Percentiles rank a stretch among this genome's conserved stretches.
phyloP scores from a whole-genome alignment of 768 basidiomycete species.

The Coprinopsis cinerea region DNA sequence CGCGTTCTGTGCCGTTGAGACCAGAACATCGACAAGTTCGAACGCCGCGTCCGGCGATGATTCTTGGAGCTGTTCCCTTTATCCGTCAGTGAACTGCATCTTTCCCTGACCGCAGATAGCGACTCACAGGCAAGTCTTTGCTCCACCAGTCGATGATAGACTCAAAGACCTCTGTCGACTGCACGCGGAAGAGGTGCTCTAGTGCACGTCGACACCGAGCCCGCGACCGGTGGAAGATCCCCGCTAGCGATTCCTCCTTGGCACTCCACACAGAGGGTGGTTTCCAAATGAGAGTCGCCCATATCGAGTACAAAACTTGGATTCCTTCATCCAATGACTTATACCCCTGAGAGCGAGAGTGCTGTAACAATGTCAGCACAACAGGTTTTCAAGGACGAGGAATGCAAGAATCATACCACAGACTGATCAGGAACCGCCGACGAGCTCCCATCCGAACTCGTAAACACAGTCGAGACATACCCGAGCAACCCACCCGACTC shows the following conservation, averaged over 20 bases:
- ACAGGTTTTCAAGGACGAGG: too few species aligned
- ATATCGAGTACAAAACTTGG: conserved; percentile 69
- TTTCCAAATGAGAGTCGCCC: conserved; percentile 56
- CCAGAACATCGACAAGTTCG: conserved; percentile 76
- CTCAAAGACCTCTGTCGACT: conserved; percentile 78
- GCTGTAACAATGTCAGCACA: conserved; percentile 31
- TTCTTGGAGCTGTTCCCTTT: conserved; percentile 32
- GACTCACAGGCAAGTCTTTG: conserved; percentile 43
- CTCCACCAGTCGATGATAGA: conserved; percentile 82
- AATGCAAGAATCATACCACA: conserved; percentile 36
- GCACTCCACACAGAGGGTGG: conserved; percentile 40
- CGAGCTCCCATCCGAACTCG: conserved; percentile 57
- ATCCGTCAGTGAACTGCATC: too few species aligned
- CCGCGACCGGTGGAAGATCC: conserved; percentile 63
- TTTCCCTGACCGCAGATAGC: too few species aligned
- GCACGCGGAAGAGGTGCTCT: conserved; percentile 80
- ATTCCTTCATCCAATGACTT: conserved; percentile 77
- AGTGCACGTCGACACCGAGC: conserved; percentile 71
- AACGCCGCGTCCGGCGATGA: conserved; percentile 53
- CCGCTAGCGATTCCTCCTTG: conserved; percentile 59
- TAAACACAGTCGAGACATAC: conserved; percentile 89
- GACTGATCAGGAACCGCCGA: conserved; percentile 47
- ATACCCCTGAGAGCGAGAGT: conserved; percentile 70
- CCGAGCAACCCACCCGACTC: conserved; percentile 73
- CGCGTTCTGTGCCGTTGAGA: conserved; percentile 78